Percentiles rank a stretch among this genome's conserved stretches.
Evolutionary conservation across 2,329 filamentous ascomycete genomes (phyloP).

Genomic region (Penicillium aurantiogriseum): DNA sequence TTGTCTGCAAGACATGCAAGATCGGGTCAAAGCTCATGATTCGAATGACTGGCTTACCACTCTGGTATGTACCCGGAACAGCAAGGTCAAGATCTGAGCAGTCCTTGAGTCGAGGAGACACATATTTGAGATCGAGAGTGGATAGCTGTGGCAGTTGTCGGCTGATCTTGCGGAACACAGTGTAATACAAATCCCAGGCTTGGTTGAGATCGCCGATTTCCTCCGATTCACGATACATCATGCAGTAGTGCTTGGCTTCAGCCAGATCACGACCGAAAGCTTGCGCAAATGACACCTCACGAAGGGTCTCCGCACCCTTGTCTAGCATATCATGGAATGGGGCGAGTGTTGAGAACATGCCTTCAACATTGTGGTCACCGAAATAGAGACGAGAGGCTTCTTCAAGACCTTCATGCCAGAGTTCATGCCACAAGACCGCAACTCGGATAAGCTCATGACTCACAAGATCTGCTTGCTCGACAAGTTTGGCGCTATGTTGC

Average conservation of each 20-base stretch:
- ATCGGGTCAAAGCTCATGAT: conserved; percentile 90
- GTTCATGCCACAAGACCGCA: conserved; percentile 95
- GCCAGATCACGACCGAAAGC: conserved; percentile 93
- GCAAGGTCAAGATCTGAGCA: conserved; percentile 85
- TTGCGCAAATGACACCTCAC: conserved; percentile 96
- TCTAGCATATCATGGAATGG: conserved; percentile 91
- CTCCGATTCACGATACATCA: conserved; percentile 81
- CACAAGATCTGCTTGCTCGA: conserved; percentile 92
- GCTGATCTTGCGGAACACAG: conserved; percentile 93
- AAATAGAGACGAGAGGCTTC: conserved; percentile 97
- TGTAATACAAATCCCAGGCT: conserved; percentile 98
- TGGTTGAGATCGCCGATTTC: conserved; percentile 95
- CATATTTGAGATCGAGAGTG: conserved; percentile 90
- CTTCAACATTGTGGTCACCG: conserved; percentile 93
- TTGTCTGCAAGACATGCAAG: conserved; percentile 90
- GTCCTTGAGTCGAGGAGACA: conserved; percentile 86
- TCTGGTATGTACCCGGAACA: conserved; percentile 92
- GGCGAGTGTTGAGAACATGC: conserved; percentile 89
- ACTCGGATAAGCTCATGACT: conserved; percentile 96
- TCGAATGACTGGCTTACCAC: conserved; percentile 72
- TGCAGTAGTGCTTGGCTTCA: conserved; percentile 94
- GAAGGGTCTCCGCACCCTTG: conserved; percentile 83
- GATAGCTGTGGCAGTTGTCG: conserved; percentile 91
- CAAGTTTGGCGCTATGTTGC: conserved; percentile 85
- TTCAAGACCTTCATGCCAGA: conserved; percentile 97